Evolutionary conservation across 176 grass and related monocot species (phyloP), one percentile per base, ranked within the genome.

Genomic region (Carex cristatella): DNA sequence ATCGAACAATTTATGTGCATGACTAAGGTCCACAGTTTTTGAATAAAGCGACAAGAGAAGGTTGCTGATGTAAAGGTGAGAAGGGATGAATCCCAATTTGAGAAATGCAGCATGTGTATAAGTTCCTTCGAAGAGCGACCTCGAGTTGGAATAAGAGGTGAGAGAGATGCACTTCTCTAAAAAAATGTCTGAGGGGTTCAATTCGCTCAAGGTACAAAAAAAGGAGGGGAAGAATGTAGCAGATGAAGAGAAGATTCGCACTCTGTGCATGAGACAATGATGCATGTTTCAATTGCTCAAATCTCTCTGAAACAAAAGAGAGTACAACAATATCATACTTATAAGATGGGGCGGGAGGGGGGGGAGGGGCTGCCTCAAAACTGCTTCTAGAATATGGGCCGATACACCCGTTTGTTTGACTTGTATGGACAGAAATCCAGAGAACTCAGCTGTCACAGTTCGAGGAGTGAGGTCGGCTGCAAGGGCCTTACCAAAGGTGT

Each of bases 1-100:
- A 35, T 87, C 85, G 64, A 90, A 90, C 85, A 90, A 18, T 38
- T 62, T 90, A n/a, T 37, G 81, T 19, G 85, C 88, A 64, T 55
- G 10, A 35, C 16, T 77, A 11, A 70, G 10, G 16, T 83, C 82
- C 2, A 54, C 46, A 5, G 15, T 80, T 81, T 81, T 87, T 0
- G 11, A 64, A 37, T 84, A 76, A 15, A 84, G 30, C 0, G 63
- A 13, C 65, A 90, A 83, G 18, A 90, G 73, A 35, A 59, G 64
- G 73, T 90, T 90, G 85, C 33, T 69, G 32, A 87, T 53, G n/a
- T 83, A 61, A 28, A 81, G 54, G 23, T 74, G 81, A 5, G 62
- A 66, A 33, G 61, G 58, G 13, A 83, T 0, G 4, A 83, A 83
- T 6, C 80, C 61, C 38, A 83, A 55, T 69, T 83, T 69, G 19